Evolutionary conservation across 2,329 filamentous ascomycete species (phyloP).

Genomic region (Clonostachys sp.): DNA sequence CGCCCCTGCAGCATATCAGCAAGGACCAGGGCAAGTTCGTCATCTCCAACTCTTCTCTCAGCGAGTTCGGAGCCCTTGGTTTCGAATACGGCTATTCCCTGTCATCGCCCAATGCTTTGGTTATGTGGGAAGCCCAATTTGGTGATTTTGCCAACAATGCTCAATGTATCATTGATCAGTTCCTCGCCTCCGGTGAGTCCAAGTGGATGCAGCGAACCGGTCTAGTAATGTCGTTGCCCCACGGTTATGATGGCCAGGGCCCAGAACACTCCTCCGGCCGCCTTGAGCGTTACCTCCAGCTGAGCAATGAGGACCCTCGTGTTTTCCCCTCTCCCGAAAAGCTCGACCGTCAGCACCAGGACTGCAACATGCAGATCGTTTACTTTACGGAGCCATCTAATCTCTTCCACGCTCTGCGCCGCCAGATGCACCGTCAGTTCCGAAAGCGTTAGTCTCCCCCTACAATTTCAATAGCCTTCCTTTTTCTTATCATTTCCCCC

Average conservation of each 20-base stretch:
- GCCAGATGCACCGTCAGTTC: conserved; percentile 99
- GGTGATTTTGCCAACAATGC: conserved; percentile 99
- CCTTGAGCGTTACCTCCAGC: conserved; percentile 94
- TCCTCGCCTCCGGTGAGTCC: conserved; percentile 92
- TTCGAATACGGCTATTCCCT: conserved; percentile 99
- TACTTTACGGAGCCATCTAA: conserved; percentile 97
- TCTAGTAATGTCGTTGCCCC: conserved; percentile 90
- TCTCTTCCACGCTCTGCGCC: conserved; percentile 90
- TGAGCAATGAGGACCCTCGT: conserved; percentile 95
- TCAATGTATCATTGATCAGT: conserved; percentile 98
- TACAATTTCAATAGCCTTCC: not conserved
- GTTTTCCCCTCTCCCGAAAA: conserved; percentile 85
- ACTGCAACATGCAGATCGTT: conserved; percentile 98
- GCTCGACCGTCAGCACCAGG: conserved; percentile 94
- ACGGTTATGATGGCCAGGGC: conserved; percentile 97
- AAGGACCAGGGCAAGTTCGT: conserved; percentile 93
- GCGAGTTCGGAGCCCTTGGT: conserved; percentile 69
- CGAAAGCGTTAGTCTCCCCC: conserved; percentile 74
- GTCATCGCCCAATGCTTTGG: conserved; percentile 90
- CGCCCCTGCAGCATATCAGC: conserved; percentile 82
- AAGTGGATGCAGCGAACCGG: conserved; percentile 99
- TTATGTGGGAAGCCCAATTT: conserved; percentile 99
- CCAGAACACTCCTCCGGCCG: conserved; percentile 97
- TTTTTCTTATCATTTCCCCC: not conserved
- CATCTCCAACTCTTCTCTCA: conserved; percentile 90